Conservation (phyloP, 306 rosid species). For the Glycine tomentella region DNA sequence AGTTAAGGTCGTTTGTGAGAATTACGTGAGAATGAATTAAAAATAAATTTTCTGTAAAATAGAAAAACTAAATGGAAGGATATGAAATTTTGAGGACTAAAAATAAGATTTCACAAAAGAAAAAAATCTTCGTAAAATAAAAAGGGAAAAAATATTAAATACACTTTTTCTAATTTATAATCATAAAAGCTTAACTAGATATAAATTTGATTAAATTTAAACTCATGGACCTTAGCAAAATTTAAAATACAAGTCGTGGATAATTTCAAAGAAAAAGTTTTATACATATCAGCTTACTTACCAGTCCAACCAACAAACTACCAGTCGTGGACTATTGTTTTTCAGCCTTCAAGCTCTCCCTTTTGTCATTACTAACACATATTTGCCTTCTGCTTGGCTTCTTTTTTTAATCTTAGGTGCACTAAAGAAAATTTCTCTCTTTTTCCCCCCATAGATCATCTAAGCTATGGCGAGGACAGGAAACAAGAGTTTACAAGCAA, state of each 20-base stretch:
- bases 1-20: too few species aligned
- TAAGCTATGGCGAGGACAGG: conserved; percentile 66
- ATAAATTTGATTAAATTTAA: background rate
- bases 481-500: conserved; percentile 87
- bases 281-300: conserved; percentile 44
- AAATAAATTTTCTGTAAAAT: too few species aligned
- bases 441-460: conserved; percentile 24
- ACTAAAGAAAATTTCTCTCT: background rate
- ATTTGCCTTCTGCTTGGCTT: background rate
- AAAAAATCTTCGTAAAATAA: background rate
- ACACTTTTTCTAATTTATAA: background rate
- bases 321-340: conserved; percentile 51
- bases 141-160: background rate
- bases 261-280: background rate
- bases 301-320: conserved; percentile 76
- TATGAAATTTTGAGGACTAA: too few species aligned
- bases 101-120: too few species aligned
- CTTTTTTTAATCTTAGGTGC: conserved; percentile 29
- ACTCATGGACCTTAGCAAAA: background rate
- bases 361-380: background rate
- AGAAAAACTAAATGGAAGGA: too few species aligned
- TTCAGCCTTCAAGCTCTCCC: conserved; percentile 24
- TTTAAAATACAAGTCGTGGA: background rate
- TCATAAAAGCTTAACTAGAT: background rate
- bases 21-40: too few species aligned